Evolutionary conservation across 768 basidiomycete species (phyloP), one percentile per base, ranked within the genome.

Genomic region (Agrocybe pediades): DNA sequence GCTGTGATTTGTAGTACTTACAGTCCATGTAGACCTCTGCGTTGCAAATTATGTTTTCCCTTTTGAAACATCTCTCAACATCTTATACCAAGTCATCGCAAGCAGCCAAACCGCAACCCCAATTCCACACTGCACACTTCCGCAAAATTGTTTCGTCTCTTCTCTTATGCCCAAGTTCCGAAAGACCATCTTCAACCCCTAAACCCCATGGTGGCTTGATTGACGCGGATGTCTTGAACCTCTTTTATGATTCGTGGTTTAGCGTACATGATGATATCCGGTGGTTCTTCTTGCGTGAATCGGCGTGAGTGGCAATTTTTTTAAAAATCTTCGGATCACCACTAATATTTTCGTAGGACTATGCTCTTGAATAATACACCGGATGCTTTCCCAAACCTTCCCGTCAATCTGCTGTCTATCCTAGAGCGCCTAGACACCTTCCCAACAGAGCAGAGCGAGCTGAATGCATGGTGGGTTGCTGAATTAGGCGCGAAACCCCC

Each of bases 281-380:
- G 54, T 95, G 90, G 90, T 91, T 89, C 73, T 94, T 93, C 74
- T 78, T 96, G 27, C 81, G 88, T 40, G 90, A 94, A 63, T 77
- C 88, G 50, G 81, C 77, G 92, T 89, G 68, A 54, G 81, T 73
- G 6, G 45, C 15, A 27, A 17, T 20, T 49, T n/a, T 52, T 33
- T 39, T 19, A 24, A 41, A 49, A 6, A 39, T n/a, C 20, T 46
- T 13, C 11, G 16, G 19, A 26, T 41, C 19, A 46, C 36, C 25
- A 45, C 41, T 44, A 23, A 46, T 20, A 15, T 41, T 29, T 41
- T 44, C 41, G 20, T 54, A 73, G 72, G 21, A 67, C 69, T 41
- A 51, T 72, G 53, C 55, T 77, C 30, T 63, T 69, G 41, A 63
- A 68, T 26, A 58, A 67, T 41, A 51, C 69, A 11, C 44, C 62